phyloP scores from a whole-genome alignment of 148 eudicot species.

The Limonium bicolor region DNA sequence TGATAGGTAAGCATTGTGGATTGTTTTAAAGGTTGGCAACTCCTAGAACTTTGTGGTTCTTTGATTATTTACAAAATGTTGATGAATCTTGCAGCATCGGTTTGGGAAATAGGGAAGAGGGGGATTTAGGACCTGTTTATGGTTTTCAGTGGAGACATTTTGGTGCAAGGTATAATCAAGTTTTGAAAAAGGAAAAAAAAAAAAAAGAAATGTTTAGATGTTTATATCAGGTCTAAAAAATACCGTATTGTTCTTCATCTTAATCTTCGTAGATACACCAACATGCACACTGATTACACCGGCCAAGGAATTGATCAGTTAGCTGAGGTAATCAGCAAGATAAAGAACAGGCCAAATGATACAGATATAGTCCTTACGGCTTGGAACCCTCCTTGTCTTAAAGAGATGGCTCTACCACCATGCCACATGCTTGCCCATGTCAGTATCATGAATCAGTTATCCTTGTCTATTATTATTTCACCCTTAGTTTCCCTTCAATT shows the following conservation, averaged over 20 bases:
- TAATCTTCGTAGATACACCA: constrained; percentile 41
- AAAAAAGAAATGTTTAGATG: too few species aligned
- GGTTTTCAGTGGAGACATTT: constrained; percentile 99
- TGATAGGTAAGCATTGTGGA: too few species aligned
- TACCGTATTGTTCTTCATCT: neutral
- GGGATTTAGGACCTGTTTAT: constrained; percentile 89
- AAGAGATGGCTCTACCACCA: constrained; percentile 88
- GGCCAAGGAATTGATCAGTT: constrained; percentile 94
- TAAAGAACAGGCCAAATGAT: constrained; percentile 83
- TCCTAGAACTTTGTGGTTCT: too few species aligned
- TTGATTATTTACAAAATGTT: too few species aligned
- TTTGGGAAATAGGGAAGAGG: constrained; percentile 74
- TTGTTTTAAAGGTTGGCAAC: too few species aligned
- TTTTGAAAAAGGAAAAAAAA: too few species aligned
- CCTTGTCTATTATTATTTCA: too few species aligned
- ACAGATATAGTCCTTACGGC: constrained; percentile 84
- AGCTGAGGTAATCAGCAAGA: constrained; percentile 66
- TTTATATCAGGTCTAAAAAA: too few species aligned
- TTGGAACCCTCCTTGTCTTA: constrained; percentile 92
- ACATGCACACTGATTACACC: constrained; percentile 84
- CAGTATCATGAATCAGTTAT: neutral
- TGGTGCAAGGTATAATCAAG: constrained; percentile 66
- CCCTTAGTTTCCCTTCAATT: too few species aligned
- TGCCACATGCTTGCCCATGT: constrained; percentile 95
- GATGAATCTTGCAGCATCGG: constrained; percentile 58